Evolutionary conservation across 1,139 yeast species (phyloP), one percentile per base, ranked within the genome.

Genomic region (Suhomyces chickasaworum): DNA sequence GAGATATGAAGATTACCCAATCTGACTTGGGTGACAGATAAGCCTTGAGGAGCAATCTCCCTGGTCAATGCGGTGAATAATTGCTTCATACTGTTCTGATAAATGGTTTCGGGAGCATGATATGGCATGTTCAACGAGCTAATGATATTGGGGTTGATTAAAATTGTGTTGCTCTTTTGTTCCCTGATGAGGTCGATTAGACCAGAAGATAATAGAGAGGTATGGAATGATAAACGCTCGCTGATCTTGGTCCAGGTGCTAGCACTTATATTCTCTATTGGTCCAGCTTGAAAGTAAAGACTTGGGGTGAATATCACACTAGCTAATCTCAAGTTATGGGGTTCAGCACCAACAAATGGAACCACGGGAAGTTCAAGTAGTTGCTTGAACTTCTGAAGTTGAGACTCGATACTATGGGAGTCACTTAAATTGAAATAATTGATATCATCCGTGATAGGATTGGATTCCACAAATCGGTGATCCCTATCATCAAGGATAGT

Each of bases 401-500:
- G 75, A 9, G 62, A 51, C 31, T 70, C 74, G 36, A 76, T 69
- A 17, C 60, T 59, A 30, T 55, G 54, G 3, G 57, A 49, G 17
- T 63, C 64, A 41, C 63, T 62, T 45, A 74, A 54, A 48, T 73
- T 72, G 44, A 75, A 59, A 53, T 71, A 74, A 69, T 77, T 59
- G 69, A 81, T 59, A 73, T 73, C 63, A 69, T 77, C 68, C 67
- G 78, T 55, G 75, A 82, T 60, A 71, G 80, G 63, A 78, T 83
- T 80, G 41, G 77, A 72, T 51, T 77, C 79, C 39, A 88, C 78
- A 47, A 81, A 75, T 50, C 73, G 77, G 45, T 78, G 73, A 54
- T 87, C 95, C 41, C 77, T 79, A 9, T 80, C 82, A 49, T 85
- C 84, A 10, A 83, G 67, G 3, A 88, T 82, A 1, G 95, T 84